phyloP scores from a whole-genome alignment of 2,329 filamentous ascomycete genomes.

The Stachybotrys elegans region DNA sequence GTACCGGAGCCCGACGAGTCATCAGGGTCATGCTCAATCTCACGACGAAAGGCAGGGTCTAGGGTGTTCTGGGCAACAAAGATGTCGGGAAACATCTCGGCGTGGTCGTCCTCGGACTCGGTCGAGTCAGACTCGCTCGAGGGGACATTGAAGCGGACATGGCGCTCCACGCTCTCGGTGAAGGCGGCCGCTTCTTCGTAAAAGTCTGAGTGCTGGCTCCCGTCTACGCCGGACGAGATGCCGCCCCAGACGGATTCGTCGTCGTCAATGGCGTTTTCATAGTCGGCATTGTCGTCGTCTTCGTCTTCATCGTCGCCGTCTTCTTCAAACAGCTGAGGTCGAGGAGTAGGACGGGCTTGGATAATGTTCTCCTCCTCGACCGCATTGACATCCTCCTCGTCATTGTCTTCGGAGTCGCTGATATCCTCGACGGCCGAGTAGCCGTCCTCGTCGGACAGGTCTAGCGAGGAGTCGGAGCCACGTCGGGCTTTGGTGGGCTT shows the following conservation, averaged over 20 bases:
- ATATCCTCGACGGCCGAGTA: constrained; percentile 77
- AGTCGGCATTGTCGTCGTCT: constrained; percentile 30
- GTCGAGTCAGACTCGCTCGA: constrained; percentile 63
- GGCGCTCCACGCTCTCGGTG: constrained; percentile 45
- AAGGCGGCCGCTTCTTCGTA: constrained; percentile 35
- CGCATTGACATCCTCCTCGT: constrained; percentile 72
- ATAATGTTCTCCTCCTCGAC: constrained; percentile 74
- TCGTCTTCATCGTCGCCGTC: constrained; percentile 34
- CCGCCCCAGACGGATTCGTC: constrained; percentile 49
- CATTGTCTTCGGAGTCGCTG: constrained; percentile 70
- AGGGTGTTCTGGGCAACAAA: constrained; percentile 72
- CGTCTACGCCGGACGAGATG: constrained; percentile 43
- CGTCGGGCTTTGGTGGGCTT: constrained; percentile 40
- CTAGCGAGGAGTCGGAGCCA: constrained; percentile 47
- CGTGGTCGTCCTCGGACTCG: constrained; percentile 56
- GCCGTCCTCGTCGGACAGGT: constrained; percentile 66
- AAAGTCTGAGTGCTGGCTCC: constrained; percentile 38
- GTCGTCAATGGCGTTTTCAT: constrained; percentile 33
- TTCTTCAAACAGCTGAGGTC: constrained; percentile 36
- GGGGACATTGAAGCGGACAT: constrained; percentile 69
- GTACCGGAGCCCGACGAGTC: constrained; percentile 53
- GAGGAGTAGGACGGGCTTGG: constrained; percentile 41
- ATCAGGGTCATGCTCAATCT: constrained; percentile 65
- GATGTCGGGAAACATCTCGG: constrained; percentile 69
- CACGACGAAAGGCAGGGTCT: constrained; percentile 65